These are phyloP conservation scores for Venturia carpophila DNA, from an alignment of 2,329 filamentous ascomycete species.

Conservation along the genomic window DNA sequence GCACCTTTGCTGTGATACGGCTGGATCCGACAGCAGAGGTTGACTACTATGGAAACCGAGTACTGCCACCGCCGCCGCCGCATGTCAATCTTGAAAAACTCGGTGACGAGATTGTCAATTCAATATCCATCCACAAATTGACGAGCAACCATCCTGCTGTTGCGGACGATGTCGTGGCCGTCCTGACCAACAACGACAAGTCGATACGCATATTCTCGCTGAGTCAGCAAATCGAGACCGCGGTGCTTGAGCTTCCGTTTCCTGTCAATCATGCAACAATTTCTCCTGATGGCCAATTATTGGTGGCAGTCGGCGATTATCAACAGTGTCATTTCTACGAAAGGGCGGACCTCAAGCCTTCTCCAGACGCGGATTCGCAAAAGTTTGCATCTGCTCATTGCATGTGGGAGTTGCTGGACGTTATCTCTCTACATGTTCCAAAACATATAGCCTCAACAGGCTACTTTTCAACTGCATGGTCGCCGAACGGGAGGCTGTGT, in stretches of 20 bases:
- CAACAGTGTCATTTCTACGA: slow-evolving; percentile 78
- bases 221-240: slow-evolving; percentile 57
- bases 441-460: slow-evolving; percentile 37
- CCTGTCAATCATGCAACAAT: slow-evolving; percentile 92
- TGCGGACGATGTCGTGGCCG: slow-evolving; percentile 57
- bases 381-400: slow-evolving; percentile 24
- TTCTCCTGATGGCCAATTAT: slow-evolving; percentile 73
- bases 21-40: slow-evolving; percentile 40
- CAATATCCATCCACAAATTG: slow-evolving; percentile 20
- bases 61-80: slow-evolving; percentile 23
- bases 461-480: slow-evolving; percentile 74
- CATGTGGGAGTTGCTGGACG: slow-evolving; percentile 36
- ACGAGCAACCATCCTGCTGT: slow-evolving; percentile 36
- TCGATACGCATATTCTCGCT: slow-evolving; percentile 80
- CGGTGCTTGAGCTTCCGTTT: slow-evolving; percentile 66
- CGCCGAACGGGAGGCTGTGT: slow-evolving; percentile 59
- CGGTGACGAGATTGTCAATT: slow-evolving; percentile 20
- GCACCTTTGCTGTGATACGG: slow-evolving; percentile 76
- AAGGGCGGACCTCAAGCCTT: slow-evolving; percentile 30
- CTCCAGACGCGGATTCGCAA: slow-evolving; percentile 24
- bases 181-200: slow-evolving; percentile 85
- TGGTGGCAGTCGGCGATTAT: slow-evolving; percentile 82
- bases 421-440: slow-evolving; percentile 37
- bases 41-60: slow-evolving; percentile 17
- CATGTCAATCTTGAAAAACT: slow-evolving; percentile 22